Evolutionary conservation across 1,139 yeast species (phyloP).

Genomic region (Candida sp.): DNA sequence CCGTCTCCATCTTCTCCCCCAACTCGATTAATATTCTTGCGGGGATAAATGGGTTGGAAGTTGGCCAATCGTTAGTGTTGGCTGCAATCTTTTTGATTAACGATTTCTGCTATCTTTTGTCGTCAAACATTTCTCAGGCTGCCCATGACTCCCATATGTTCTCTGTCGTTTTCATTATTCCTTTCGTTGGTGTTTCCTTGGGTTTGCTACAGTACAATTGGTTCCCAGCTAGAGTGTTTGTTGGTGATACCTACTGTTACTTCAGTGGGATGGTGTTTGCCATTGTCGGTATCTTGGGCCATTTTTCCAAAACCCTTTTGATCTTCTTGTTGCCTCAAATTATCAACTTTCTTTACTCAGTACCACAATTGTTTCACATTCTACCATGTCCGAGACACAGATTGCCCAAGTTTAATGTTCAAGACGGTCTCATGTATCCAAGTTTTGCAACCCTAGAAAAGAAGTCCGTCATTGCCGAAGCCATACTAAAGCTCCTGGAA

Average conservation of each 20-base stretch:
- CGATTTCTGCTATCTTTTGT: conserved; percentile 71
- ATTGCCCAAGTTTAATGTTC: conserved; percentile 72
- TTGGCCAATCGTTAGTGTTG: conserved; percentile 88
- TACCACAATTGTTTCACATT: conserved; percentile 85
- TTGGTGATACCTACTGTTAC: conserved; percentile 98
- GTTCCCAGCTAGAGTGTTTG: conserved; percentile 93
- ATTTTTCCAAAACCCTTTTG: conserved; percentile 90
- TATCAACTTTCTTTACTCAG: conserved; percentile 83
- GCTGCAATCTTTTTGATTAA: conserved; percentile 73
- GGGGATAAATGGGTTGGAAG: conserved; percentile 96
- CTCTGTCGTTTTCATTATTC: conserved; percentile 79
- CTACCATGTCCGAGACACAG: conserved; percentile 98
- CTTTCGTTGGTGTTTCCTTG: conserved; percentile 84
- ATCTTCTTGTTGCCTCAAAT: conserved; percentile 91
- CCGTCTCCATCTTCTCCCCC: conserved; percentile 92
- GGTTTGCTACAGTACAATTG: conserved; percentile 82
- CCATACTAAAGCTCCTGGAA: conserved; percentile 39
- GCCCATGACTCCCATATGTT: conserved; percentile 86
- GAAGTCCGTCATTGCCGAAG: conserved; percentile 20
- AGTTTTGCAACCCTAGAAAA: conserved; percentile 38
- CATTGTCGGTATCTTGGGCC: conserved; percentile 94
- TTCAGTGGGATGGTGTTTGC: conserved; percentile 99
- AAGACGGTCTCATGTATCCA: conserved; percentile 80
- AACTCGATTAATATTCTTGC: conserved; percentile 97
- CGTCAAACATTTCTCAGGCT: conserved; percentile 45